Percentiles rank a stretch among this genome's conserved stretches.
Evolutionary conservation across 257 asterid species (phyloP).

Genomic region (Petunia secreta): DNA sequence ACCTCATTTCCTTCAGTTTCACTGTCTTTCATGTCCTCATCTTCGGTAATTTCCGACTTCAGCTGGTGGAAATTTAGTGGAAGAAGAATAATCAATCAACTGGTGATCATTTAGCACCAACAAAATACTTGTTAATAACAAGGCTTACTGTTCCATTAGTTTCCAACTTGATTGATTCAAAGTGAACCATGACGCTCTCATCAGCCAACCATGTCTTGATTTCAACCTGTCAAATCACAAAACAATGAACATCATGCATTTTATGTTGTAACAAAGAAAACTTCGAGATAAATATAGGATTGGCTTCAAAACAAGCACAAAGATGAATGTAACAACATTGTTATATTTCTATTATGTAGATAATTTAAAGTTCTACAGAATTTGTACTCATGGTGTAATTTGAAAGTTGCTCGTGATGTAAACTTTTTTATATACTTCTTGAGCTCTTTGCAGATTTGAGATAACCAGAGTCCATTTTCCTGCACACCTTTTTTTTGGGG

Average conservation of each 20-base stretch:
- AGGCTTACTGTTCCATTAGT: constrained; percentile 73
- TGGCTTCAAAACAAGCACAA: not conserved
- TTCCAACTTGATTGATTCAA: constrained; percentile 78
- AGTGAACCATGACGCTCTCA: constrained; percentile 69
- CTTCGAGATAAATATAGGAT: constrained; percentile 2
- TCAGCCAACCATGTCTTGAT: constrained; percentile 88
- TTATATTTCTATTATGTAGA: too few relatives aligned
- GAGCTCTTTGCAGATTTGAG: constrained; percentile 2
- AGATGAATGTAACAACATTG: not conserved
- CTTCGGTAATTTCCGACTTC: constrained; percentile 58
- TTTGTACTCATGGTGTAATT: not conserved
- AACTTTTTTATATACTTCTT: not conserved
- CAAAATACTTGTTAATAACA: not conserved
- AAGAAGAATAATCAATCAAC: constrained; percentile 33
- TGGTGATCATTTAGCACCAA: not conserved
- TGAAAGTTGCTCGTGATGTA: constrained; percentile 7
- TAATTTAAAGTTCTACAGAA: too few relatives aligned
- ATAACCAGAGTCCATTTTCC: not conserved
- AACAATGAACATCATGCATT: constrained; percentile 28
- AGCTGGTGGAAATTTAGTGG: constrained; percentile 52
- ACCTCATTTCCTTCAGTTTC: constrained; percentile 93
- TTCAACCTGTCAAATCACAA: constrained; percentile 60
- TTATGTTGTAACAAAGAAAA: not conserved
- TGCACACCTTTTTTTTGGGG: not conserved
- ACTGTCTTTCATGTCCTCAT: constrained; percentile 81